phyloP scores from a whole-genome alignment of 164 flowering plant genomes.

The Euptelea pleiosperma region DNA sequence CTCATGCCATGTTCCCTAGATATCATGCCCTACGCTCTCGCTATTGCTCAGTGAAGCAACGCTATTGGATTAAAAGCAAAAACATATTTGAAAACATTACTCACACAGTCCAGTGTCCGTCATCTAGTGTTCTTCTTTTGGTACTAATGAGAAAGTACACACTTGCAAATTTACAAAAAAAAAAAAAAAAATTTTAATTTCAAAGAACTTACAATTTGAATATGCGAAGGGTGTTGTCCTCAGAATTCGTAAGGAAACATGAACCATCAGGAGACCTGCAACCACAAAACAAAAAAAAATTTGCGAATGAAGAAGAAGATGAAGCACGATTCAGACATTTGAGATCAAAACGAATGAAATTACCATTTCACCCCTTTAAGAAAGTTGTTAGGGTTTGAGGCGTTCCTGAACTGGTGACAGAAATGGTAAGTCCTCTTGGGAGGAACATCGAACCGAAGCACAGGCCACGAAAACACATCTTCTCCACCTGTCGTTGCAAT shows the following conservation, averaged over 20 bases:
- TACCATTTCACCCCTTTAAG: slow-evolving; percentile 90
- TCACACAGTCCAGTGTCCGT: too few relatives aligned
- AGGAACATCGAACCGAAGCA: slow-evolving; percentile 51
- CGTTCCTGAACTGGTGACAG: slow-evolving; percentile 59
- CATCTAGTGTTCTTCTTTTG: too few relatives aligned
- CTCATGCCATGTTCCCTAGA: too few relatives aligned
- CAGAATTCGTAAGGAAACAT: slow-evolving; percentile 71
- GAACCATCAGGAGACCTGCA: slow-evolving; percentile 96
- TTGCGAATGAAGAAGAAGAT: not conserved
- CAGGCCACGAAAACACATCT: slow-evolving; percentile 44
- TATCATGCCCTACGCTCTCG: too few relatives aligned
- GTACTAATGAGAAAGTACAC: too few relatives aligned
- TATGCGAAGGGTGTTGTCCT: slow-evolving; percentile 68
- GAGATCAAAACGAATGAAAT: not conserved
- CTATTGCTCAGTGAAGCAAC: too few relatives aligned
- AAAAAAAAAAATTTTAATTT: not conserved
- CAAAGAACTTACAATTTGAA: slow-evolving; percentile 52
- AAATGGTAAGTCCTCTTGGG: slow-evolving; percentile 66
- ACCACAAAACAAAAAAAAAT: slow-evolving; percentile 1
- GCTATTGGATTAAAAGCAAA: too few relatives aligned
- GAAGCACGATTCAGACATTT: not conserved
- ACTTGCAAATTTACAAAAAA: too few relatives aligned
- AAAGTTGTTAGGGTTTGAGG: slow-evolving; percentile 74
- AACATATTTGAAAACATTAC: too few relatives aligned
- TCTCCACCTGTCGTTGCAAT: slow-evolving; percentile 2